Percentiles rank a stretch among this genome's conserved stretches.
phyloP scores from a whole-genome alignment of 2,329 filamentous ascomycete species.

The Fusarium sp. region DNA sequence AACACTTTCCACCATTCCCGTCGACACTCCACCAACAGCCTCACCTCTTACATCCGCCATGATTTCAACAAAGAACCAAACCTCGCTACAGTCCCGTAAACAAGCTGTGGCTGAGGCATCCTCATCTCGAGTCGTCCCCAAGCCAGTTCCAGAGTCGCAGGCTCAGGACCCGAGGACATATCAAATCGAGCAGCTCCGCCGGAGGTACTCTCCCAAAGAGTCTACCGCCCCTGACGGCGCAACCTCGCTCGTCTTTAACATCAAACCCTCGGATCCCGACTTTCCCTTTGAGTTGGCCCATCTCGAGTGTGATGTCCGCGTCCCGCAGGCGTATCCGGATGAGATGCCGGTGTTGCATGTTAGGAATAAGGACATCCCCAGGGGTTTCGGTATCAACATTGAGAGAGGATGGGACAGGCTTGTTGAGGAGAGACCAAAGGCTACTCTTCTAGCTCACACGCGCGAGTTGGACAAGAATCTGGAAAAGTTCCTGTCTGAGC shows the following conservation, averaged over 20 bases:
- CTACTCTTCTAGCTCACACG: conserved; percentile 74
- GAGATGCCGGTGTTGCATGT: conserved; percentile 71
- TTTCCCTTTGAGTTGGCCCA: conserved; percentile 82
- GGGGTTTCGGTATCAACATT: conserved; percentile 81
- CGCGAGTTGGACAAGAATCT: conserved; percentile 80
- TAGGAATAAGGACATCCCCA: conserved; percentile 75
- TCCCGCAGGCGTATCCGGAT: conserved; percentile 74
- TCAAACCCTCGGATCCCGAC: conserved; percentile 83
- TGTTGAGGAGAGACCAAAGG: conserved; percentile 64
- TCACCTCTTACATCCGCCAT: conserved; percentile 44
- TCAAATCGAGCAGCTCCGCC: conserved; percentile 78
- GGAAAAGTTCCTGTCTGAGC: conserved; percentile 75
- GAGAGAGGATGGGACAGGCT: conserved; percentile 79
- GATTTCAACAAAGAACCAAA: conserved; percentile 52
- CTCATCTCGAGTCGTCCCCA: conserved; percentile 67
- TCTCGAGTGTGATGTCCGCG: conserved; percentile 74
- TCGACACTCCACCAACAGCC: conserved; percentile 13
- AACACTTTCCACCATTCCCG: neutral
- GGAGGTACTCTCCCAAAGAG: conserved; percentile 69
- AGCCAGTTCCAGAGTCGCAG: conserved; percentile 75
- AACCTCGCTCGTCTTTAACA: conserved; percentile 71
- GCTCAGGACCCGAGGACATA: conserved; percentile 77
- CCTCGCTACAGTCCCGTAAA: conserved; percentile 49
- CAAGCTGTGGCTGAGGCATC: conserved; percentile 62
- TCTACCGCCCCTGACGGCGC: conserved; percentile 59